A percentile compares a stretch with the other conserved stretches of the same genome.
Evolutionary conservation across 2,329 filamentous ascomycete species (phyloP).

Genomic region (Septoria linicola): DNA sequence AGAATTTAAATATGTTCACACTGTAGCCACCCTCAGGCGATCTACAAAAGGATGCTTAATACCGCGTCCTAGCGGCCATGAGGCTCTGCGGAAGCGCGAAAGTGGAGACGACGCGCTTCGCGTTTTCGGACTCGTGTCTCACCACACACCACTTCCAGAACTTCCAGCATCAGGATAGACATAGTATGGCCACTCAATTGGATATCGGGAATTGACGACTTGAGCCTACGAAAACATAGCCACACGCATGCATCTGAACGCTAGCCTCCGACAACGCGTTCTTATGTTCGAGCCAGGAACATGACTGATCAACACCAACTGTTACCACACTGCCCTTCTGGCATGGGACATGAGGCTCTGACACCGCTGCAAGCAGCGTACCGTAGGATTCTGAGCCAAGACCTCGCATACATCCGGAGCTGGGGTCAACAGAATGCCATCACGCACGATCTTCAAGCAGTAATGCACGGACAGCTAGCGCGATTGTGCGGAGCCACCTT

Average conservation of each 20-base stretch:
- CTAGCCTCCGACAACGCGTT: too few relatives aligned
- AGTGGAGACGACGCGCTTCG: neutral
- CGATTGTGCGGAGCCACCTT: neutral
- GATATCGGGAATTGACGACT: too few relatives aligned
- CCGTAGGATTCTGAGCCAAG: neutral
- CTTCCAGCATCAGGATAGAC: too few relatives aligned
- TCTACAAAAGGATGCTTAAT: neutral
- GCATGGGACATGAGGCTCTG: too few relatives aligned
- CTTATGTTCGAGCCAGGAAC: too few relatives aligned
- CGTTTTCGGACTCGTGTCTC: neutral
- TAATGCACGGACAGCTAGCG: constrained; percentile 7
- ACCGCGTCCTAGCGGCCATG: neutral
- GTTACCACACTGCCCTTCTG: too few relatives aligned
- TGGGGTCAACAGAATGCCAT: neutral
- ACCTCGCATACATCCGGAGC: neutral
- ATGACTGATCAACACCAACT: too few relatives aligned
- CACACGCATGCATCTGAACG: too few relatives aligned
- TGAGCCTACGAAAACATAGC: too few relatives aligned
- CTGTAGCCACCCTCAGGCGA: neutral
- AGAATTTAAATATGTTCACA: neutral
- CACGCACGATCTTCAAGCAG: neutral
- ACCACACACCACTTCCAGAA: neutral
- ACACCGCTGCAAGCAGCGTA: too few relatives aligned
- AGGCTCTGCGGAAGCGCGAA: neutral
- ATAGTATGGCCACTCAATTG: too few relatives aligned